Evolutionary conservation across 2,329 filamentous ascomycete species (phyloP).

Genomic region (Pseudogymnoascus sp.): DNA sequence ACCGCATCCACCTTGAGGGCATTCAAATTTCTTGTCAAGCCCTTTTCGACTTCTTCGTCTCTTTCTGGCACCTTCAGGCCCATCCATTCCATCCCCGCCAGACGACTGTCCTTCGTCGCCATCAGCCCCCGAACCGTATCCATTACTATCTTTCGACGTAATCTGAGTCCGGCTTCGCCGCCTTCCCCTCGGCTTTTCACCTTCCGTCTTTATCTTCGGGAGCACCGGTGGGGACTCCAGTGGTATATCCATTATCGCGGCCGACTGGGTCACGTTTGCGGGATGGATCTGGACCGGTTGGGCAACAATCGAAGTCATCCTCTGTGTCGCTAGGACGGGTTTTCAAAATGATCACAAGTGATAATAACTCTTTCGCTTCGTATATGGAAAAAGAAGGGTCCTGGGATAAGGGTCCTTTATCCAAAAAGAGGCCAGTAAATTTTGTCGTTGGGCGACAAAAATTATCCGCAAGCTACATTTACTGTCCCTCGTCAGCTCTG

Average conservation of each 20-base stretch:
- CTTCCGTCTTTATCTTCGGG: constrained; percentile 19
- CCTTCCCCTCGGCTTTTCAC: constrained; percentile 27
- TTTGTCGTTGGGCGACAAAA: background rate
- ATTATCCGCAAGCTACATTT: background rate
- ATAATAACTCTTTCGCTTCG: background rate
- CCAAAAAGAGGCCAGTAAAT: background rate
- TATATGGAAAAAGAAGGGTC: background rate
- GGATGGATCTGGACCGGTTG: background rate
- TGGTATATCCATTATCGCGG: background rate
- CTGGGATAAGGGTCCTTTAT: background rate
- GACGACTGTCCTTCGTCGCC: constrained; percentile 26
- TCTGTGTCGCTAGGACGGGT: background rate
- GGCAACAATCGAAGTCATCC: constrained; percentile 3
- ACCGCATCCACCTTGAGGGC: constrained; percentile 77
- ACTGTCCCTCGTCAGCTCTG: background rate
- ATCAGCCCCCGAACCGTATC: constrained; percentile 22
- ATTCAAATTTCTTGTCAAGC: constrained; percentile 75
- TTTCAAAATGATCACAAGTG: background rate
- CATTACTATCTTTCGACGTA: constrained; percentile 21
- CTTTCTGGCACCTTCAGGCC: constrained; percentile 35
- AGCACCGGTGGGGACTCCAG: constrained; percentile 19
- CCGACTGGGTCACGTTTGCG: background rate
- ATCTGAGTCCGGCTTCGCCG: constrained; percentile 24
- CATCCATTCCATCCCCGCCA: constrained; percentile 24
- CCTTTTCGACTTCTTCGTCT: constrained; percentile 68